Conservation (phyloP, 164 flowering plant species). For the Aristolochia fimbriata region DNA sequence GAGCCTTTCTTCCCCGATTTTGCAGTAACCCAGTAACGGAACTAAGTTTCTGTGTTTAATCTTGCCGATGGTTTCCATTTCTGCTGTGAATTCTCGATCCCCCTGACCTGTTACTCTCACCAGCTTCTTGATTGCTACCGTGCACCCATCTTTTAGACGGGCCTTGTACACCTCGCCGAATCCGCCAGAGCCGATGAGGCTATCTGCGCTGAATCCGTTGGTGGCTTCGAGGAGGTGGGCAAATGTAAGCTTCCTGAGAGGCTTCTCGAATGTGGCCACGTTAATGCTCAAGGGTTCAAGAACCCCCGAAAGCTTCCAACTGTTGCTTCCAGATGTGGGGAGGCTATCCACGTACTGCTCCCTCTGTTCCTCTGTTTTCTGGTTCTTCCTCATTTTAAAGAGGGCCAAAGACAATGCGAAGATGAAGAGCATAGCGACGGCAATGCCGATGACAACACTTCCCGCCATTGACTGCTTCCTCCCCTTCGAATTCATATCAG, state of each 20-base stretch:
- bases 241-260: conserved; percentile 74
- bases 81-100: conserved; percentile 76
- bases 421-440: conserved; percentile 34
- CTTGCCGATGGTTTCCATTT: conserved; percentile 85
- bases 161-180: conserved; percentile 94
- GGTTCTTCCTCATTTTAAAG: conserved; percentile 30
- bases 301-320: conserved; percentile 73
- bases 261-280: conserved; percentile 85
- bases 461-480: conserved; percentile 31
- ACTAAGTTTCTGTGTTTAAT: conserved; percentile 77
- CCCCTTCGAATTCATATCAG: conserved; percentile 6
- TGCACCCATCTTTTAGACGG: conserved; percentile 57
- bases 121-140: conserved; percentile 85
- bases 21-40: conserved; percentile 72
- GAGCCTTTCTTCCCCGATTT: conserved; percentile 70
- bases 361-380: conserved; percentile 29
- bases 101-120: conserved; percentile 72
- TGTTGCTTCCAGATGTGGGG: conserved; percentile 65
- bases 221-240: conserved; percentile 85
- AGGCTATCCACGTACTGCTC: conserved; percentile 72
- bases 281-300: conserved; percentile 88
- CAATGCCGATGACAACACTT: conserved; percentile 47
- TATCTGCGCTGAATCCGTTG: conserved; percentile 73
- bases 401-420: conserved; percentile 35
- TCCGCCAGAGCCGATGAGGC: conserved; percentile 76